Conservation (phyloP, 306 rosid species). For the Cercis canadensis region DNA sequence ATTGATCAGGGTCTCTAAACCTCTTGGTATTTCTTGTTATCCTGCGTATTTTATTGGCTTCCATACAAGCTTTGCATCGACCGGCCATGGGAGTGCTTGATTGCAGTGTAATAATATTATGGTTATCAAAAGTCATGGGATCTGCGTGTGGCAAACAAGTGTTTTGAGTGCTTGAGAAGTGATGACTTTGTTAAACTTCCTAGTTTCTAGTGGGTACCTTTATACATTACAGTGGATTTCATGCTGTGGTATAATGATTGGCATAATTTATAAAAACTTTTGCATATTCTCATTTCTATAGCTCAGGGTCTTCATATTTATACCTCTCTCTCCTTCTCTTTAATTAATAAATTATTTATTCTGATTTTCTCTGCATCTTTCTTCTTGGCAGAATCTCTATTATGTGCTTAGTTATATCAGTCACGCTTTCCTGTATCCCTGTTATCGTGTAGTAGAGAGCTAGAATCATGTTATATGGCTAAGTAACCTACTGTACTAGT, state of each 20-base stretch:
- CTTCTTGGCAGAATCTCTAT: not conserved
- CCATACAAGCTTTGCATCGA: slow-evolving; percentile 50
- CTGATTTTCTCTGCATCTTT: not conserved
- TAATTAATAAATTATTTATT: slow-evolving; percentile 1
- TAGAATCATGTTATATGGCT: no score
- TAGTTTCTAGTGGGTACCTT: slow-evolving; percentile 54
- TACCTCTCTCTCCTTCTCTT: not conserved
- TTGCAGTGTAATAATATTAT: slow-evolving; percentile 63
- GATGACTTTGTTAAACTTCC: slow-evolving; percentile 52
- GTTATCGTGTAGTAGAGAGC: no score
- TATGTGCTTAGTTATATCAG: slow-evolving; percentile 7
- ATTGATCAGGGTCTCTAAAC: slow-evolving; percentile 73
- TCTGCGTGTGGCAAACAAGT: slow-evolving; percentile 49
- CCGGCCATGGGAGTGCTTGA: slow-evolving; percentile 49
- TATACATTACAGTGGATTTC: slow-evolving; percentile 53
- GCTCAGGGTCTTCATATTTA: slow-evolving; percentile 21
- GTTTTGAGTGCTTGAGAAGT: slow-evolving; percentile 71
- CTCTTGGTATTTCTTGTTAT: slow-evolving; percentile 43
- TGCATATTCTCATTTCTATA: slow-evolving; percentile 36
- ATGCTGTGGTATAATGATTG: slow-evolving; percentile 64
- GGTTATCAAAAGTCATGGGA: slow-evolving; percentile 48
- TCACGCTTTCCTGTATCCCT: not conserved
- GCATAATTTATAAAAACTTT: slow-evolving; percentile 52
- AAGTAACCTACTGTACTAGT: no score
- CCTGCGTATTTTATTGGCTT: slow-evolving; percentile 44